These are phyloP conservation scores for Penicillium riverlandense DNA, from an alignment of 495 filamentous ascomycete species.

Conservation along the genomic window DNA sequence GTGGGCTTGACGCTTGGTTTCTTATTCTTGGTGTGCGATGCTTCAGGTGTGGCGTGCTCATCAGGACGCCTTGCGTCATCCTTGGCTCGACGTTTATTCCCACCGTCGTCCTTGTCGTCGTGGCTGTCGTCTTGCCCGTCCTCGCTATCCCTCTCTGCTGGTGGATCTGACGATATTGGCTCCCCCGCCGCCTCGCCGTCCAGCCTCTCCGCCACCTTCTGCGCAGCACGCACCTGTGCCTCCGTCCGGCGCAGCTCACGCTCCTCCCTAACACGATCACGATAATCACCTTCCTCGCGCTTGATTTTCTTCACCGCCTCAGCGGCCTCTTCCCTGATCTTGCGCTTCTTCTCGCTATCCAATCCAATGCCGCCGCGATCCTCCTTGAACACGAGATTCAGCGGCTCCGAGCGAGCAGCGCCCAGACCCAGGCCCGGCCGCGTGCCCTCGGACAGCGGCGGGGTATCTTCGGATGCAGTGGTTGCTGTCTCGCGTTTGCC, in stretches of 20 bases:
- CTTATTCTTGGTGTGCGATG: constrained; percentile 2
- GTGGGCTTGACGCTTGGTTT: constrained; percentile 31
- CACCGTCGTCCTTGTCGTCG: constrained; percentile 7
- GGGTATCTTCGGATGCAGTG: background rate
- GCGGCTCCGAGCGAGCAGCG: constrained; percentile 48
- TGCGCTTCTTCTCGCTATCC: constrained; percentile 74
- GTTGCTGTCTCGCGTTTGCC: constrained; percentile 42
- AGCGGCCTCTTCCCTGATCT: constrained; percentile 58
- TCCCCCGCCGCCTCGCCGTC: constrained; percentile 40
- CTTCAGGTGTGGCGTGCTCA: constrained; percentile 10
- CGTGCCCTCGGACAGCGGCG: constrained; percentile 10
- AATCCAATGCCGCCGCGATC: constrained; percentile 81
- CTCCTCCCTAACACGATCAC: constrained; percentile 65
- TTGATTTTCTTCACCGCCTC: constrained; percentile 56
- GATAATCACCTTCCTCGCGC: constrained; percentile 64
- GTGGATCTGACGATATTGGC: too few species aligned
- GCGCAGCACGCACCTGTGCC: constrained; percentile 60
- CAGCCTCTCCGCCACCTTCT: constrained; percentile 75
- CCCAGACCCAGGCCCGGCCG: too few species aligned
- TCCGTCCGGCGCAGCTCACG: constrained; percentile 63
- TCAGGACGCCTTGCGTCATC: background rate
- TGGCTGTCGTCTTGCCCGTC: constrained; percentile 6
- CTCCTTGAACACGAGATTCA: constrained; percentile 65
- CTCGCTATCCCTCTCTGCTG: constrained; percentile 9
- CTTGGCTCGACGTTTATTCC: background rate